Base-by-base conservation (phyloP, 1,284 basidiomycete species). In the Melampsora medusae region DNA sequence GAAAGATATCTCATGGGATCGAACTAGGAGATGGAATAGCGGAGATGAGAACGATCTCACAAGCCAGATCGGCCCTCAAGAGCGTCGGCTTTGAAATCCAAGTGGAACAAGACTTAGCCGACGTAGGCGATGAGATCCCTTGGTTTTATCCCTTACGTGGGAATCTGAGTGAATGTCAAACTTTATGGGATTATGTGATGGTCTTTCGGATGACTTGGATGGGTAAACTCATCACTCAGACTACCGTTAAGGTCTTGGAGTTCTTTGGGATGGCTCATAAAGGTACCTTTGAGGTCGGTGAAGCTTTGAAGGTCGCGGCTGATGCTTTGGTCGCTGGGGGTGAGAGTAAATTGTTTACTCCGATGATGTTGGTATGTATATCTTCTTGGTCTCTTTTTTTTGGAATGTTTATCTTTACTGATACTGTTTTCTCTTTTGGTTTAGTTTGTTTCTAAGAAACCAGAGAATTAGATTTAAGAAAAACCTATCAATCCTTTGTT, bases 101-200 rank as follows among this genome's bases (percentile, higher is more conserved):
- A 80, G 90, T 92, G 82, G 94, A 97, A 82, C 95, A 98, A 82
- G 96, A 99, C 83, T 87, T 99, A 59, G 96, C 97, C 1, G 92
- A 91, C 69, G 90, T 93, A 33, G 80, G 79, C 25, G 81, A 82
- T 71, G 67, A 59, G 76, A 77, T 97, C 59, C 89, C 90, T 0
- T 99, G 96, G 96, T 98, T 95, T 85, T 97, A 97, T 85, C 93
- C 95, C 7, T 88, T 98, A 62, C 94, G 96, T 84, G 95, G 95
- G 79, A 92, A 97, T 83, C 87, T 97, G 79, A 83, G 85, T 79
- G 96, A 98, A 85, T 91, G 92, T 10, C 96, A 99, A 86, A 97
- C 95, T 4, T 81, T 89, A 33, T 97, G 93, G 92, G 97, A 99
- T 83, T 89, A 83, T 77, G 81, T 83, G 65, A 85, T 80, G 74